A percentile compares a stretch with the other conserved stretches of the same genome.
Conservation (phyloP, 345 rosid species). For the Triadica sebifera region DNA sequence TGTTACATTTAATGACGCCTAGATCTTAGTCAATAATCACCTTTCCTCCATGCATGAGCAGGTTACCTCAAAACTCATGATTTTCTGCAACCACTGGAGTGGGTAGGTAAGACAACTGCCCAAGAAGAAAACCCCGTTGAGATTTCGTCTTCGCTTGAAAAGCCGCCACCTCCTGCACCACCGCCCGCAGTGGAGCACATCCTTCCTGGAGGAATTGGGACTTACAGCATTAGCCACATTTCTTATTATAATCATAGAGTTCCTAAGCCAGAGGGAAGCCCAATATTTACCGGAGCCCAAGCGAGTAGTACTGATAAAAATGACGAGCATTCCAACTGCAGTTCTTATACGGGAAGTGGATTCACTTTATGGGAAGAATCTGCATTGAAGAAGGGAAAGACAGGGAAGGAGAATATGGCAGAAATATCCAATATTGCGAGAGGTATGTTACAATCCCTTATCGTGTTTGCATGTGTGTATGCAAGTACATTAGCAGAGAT, state of each 20-base stretch:
- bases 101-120: slow-evolving; percentile 42
- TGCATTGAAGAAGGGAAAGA: slow-evolving; percentile 75
- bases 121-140: slow-evolving; percentile 54
- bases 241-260: slow-evolving; percentile 50
- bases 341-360: slow-evolving; percentile 76
- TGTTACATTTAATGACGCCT: too few species aligned
- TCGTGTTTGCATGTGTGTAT: slow-evolving; percentile 11
- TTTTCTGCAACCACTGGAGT: slow-evolving; percentile 67
- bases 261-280: slow-evolving; percentile 68
- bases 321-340: slow-evolving; percentile 76
- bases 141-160: slow-evolving; percentile 40
- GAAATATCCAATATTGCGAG: slow-evolving; percentile 37
- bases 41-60: slow-evolving; percentile 22
- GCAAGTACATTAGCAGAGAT: neutral
- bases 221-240: slow-evolving; percentile 74
- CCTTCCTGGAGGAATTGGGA: slow-evolving; percentile 94
- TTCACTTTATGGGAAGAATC: slow-evolving; percentile 87
- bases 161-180: slow-evolving; percentile 58
- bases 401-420: slow-evolving; percentile 78
- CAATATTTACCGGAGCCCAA: slow-evolving; percentile 44
- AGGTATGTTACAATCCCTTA: slow-evolving; percentile 37
- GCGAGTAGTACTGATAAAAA: slow-evolving; percentile 56
- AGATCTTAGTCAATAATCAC: neutral
- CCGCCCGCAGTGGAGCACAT: slow-evolving; percentile 55
- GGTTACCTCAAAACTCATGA: slow-evolving; percentile 76